Conservation (phyloP, 148 eudicot genomes). For the Rhododendron simsii region DNA sequence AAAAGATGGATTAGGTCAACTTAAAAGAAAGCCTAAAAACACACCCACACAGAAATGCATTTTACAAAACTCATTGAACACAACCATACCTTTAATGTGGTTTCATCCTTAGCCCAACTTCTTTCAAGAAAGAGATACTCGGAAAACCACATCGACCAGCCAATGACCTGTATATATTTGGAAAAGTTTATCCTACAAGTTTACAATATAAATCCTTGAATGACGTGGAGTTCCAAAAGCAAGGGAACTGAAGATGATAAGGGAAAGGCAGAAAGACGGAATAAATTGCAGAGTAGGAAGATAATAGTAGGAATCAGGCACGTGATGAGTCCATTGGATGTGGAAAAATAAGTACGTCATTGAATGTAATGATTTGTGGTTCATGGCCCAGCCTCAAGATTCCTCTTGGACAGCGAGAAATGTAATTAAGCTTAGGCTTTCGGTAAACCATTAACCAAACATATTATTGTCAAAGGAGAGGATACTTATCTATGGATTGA, state of each 20-base stretch:
- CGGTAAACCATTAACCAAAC: not conserved
- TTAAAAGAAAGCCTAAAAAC: not conserved
- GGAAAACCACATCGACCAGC: constrained; percentile 98
- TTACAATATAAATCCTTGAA: not conserved
- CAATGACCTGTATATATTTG: constrained; percentile 59
- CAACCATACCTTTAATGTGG: constrained; percentile 56
- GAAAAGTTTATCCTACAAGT: not conserved
- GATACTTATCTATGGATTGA: not conserved
- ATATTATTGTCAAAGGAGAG: not conserved
- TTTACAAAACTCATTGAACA: not conserved
- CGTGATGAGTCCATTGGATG: not conserved
- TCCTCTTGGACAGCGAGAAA: not conserved
- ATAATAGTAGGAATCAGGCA: not conserved
- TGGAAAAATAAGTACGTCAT: not conserved
- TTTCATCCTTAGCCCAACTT: constrained; percentile 84
- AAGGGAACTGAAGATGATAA: not conserved
- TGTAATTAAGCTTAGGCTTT: not conserved
- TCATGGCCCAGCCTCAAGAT: not conserved
- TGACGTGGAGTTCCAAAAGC: not conserved
- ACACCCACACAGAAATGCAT: not conserved
- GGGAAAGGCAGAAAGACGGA: not conserved
- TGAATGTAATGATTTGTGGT: not conserved
- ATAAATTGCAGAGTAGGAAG: not conserved
- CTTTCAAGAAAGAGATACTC: constrained; percentile 88
- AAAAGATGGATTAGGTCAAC: constrained; percentile 12